phyloP scores from a whole-genome alignment of 2,329 filamentous ascomycete species.

The Pezicula carpinea region DNA sequence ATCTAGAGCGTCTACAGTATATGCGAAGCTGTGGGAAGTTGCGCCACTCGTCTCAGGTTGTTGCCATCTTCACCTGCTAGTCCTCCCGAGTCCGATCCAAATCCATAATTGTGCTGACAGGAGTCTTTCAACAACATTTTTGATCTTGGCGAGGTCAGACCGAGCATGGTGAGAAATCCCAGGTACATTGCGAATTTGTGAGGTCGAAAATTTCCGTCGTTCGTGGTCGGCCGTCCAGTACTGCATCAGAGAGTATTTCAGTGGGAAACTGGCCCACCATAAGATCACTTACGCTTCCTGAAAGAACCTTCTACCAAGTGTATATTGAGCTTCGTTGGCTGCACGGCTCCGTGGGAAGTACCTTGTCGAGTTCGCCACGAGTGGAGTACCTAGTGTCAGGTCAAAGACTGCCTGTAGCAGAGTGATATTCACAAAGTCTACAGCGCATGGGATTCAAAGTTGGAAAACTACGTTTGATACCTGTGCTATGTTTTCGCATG shows the following conservation, averaged over 20 bases:
- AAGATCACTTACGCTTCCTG: constrained; percentile 29
- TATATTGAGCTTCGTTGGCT: constrained; percentile 30
- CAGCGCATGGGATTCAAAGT: constrained; percentile 23
- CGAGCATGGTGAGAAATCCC: not conserved
- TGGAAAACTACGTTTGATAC: constrained; percentile 31
- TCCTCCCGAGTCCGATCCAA: too few species aligned
- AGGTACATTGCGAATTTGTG: constrained; percentile 12
- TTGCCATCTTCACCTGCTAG: too few species aligned
- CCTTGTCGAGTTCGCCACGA: constrained; percentile 15
- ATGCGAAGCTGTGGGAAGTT: too few species aligned
- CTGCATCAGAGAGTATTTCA: not conserved
- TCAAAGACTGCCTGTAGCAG: constrained; percentile 33
- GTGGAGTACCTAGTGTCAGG: constrained; percentile 30
- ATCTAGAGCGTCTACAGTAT: too few species aligned
- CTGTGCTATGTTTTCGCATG: constrained; percentile 19
- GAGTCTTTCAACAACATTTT: too few species aligned
- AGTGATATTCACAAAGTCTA: constrained; percentile 25
- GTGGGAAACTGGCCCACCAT: not conserved
- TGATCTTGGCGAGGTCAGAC: too few species aligned
- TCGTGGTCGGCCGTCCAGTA: constrained; percentile 34
- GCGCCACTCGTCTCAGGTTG: too few species aligned
- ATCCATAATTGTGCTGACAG: too few species aligned
- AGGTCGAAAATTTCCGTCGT: constrained; percentile 30
- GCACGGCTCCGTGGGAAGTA: constrained; percentile 34
- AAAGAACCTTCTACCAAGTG: constrained; percentile 33